Percentiles rank a stretch among this genome's conserved stretches.
phyloP scores from a whole-genome alignment of 192 early-diverging fungal genomes.

The Mortierella claussenii region DNA sequence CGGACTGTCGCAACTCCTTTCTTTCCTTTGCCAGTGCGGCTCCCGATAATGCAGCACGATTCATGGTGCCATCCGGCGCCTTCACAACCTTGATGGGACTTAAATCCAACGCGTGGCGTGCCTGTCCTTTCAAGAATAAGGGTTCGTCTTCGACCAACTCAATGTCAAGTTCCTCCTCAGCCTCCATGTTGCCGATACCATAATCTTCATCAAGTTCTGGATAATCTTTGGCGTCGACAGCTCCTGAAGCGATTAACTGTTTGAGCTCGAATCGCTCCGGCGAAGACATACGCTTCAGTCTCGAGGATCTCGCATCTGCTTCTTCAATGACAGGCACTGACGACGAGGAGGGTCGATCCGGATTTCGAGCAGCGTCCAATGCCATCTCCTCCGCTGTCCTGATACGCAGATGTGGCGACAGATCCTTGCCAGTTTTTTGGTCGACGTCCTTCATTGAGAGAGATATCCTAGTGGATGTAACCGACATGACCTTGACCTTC shows the following conservation, averaged over 20 bases:
- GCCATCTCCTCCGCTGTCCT: constrained; percentile 73
- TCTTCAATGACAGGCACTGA: constrained; percentile 59
- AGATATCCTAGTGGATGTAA: constrained; percentile 82
- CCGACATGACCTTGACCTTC: constrained; percentile 95
- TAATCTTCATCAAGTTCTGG: constrained; percentile 91
- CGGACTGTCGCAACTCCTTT: constrained; percentile 87
- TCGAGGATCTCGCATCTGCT: constrained; percentile 51
- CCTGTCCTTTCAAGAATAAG: constrained; percentile 93
- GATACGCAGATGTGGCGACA: constrained; percentile 83
- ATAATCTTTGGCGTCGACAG: constrained; percentile 84
- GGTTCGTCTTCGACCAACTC: constrained; percentile 97
- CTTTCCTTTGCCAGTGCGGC: constrained; percentile 95
- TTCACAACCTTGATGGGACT: constrained; percentile 98
- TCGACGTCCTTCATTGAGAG: constrained; percentile 98
- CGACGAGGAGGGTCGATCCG: constrained; percentile 67
- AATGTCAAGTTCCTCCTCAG: constrained; percentile 96
- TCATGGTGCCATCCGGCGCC: constrained; percentile 96
- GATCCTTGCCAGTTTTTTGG: constrained; percentile 89
- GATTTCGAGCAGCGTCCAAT: constrained; percentile 67
- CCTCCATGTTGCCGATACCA: constrained; percentile 85
- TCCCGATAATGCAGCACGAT: constrained; percentile 93
- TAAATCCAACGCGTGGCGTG: constrained; percentile 81
- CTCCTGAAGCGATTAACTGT: constrained; percentile 96
- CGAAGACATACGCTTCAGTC: constrained; percentile 88
- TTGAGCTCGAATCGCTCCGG: constrained; percentile 98